Percentiles rank a stretch among this genome's conserved stretches.
These are phyloP conservation scores for Coemansia furcata DNA, from an alignment of 192 early-diverging fungal species.

Conservation along the genomic window DNA sequence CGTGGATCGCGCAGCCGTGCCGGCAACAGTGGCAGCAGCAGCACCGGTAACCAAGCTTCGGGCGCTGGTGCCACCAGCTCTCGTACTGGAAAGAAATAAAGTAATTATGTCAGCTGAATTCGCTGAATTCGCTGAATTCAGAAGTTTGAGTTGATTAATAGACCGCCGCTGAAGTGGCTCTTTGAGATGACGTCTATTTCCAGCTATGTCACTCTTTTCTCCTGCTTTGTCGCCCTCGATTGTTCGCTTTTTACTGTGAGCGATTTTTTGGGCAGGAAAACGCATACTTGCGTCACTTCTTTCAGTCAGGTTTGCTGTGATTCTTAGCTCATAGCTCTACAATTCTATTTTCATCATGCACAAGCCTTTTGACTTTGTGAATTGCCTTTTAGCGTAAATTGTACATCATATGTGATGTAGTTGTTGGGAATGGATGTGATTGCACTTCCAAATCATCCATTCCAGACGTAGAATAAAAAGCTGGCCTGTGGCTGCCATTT, in stretches of 20 bases:
- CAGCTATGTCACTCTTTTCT: not conserved
- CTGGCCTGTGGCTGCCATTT: not conserved
- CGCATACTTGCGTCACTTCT: no score
- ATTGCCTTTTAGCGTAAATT: no score
- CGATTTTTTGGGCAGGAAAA: no score
- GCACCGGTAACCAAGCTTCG: conserved; percentile 2
- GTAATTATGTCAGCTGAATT: not conserved
- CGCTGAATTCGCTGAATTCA: not conserved
- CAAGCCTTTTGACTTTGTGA: no score
- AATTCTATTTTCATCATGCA: no score
- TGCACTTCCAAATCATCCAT: no score
- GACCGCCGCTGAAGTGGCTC: not conserved
- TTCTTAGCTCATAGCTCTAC: no score
- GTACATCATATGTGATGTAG: no score
- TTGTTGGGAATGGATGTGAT: no score
- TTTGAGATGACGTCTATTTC: not conserved
- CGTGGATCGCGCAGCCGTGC: conserved; percentile 48
- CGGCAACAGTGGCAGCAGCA: conserved; percentile 12
- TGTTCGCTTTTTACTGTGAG: no score
- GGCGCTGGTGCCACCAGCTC: conserved; percentile 4
- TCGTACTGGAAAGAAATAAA: conserved; percentile 37
- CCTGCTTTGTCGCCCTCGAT: not conserved
- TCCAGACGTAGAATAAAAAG: not conserved
- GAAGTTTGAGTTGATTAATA: not conserved
- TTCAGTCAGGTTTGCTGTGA: no score